phyloP scores from a whole-genome alignment of 169 alveolate species.

The Plasmodium ovale region DNA sequence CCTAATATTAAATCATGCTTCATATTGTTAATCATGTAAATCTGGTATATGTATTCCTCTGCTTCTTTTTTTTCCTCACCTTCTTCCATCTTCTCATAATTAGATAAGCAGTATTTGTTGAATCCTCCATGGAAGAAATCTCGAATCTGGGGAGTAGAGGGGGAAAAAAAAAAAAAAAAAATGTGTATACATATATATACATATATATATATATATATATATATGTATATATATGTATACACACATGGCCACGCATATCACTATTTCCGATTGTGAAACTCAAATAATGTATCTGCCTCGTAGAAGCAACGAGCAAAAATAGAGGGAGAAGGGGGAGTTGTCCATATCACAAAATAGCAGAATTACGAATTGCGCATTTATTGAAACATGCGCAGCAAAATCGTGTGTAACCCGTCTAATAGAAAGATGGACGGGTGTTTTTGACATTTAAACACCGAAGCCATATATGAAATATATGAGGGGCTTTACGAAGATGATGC shows the following conservation, averaged over 20 bases:
- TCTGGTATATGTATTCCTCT: constrained; percentile 70
- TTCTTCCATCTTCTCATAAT: constrained; percentile 18
- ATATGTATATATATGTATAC: background rate
- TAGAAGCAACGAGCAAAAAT: too few species aligned
- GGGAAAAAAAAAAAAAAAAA: background rate
- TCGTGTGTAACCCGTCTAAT: too few species aligned
- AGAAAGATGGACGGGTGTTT: too few species aligned
- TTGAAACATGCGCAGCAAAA: too few species aligned
- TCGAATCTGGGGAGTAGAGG: constrained; percentile 21
- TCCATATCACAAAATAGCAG: too few species aligned
- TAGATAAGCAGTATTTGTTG: constrained; percentile 36
- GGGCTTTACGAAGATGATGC: too few species aligned
- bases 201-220: background rate
- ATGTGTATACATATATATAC: background rate
- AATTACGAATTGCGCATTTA: too few species aligned
- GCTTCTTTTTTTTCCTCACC: constrained; percentile 34
- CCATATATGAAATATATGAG: too few species aligned
- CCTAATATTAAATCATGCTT: constrained; percentile 24
- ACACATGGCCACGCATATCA: background rate
- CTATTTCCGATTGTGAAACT: too few species aligned
- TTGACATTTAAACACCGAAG: too few species aligned
- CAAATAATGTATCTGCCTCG: too few species aligned
- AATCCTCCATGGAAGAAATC: constrained; percentile 70
- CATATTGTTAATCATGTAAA: constrained; percentile 46
- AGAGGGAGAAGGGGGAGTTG: too few species aligned